Base-by-base conservation (phyloP, 176 grass and related monocot species). In the Cymbopogon citratus region DNA sequence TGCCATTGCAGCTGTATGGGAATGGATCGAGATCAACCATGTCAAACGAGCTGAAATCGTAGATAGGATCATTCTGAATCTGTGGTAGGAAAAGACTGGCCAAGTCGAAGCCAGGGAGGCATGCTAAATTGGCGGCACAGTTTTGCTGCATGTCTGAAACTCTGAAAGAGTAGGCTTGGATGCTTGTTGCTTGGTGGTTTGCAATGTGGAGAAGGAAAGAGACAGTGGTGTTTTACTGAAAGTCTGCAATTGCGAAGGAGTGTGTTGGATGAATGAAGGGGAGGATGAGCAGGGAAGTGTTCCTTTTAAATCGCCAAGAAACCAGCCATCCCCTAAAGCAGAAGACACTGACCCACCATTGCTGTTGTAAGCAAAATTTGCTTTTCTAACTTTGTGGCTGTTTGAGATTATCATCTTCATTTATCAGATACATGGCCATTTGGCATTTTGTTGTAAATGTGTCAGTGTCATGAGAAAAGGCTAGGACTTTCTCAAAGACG, bases 371-470 rank as follows among this genome's bases (percentile, higher is more conserved):
- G 83, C 88, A 86, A 68, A 62, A 41, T 61, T 78, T 74, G 27
- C 45, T 43, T 86, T 86, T 76, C 51, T 77, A 62, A 26, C 83
- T 78, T 86, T 86, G 72, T 82, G 69, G 74, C 45, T 49, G 25
- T 25, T 82, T 79, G 83, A 43, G 74, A 86, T 79, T 80, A 76
- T 89, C 79, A 19, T 74, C 78, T 83, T 83, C 44, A 62, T 83
- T 86, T 66, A 52, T 66, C 11, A 49, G 78, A 60, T 26, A 87
- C 12, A 51, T 8, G 51, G 63, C 70, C n/a, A 57, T 69, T 75
- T 75, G 61, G 27, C 25, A 33, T 78, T 80, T 81, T 78, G 73
- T 76, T 39, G 82, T 6, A 28, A 76, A 85, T 33, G 46, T 73
- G 88, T 86, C 88, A 34, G 23, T 10, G 9, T 90, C 88, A 16